Conservation (phyloP, 129 eudicot genomes). For the Saposhnikovia divaricata region DNA sequence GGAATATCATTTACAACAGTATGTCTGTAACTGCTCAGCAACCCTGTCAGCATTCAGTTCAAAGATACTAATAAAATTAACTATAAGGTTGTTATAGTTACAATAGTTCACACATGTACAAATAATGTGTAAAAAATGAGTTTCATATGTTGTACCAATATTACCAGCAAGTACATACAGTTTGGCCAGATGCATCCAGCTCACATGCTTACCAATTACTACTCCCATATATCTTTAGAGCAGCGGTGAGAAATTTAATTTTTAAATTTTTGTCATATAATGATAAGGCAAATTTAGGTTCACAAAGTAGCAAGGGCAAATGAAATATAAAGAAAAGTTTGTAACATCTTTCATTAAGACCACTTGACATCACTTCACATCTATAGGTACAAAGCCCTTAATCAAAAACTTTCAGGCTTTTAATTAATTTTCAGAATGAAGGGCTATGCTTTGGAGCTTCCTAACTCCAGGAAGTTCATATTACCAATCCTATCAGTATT, state of each 20-base stretch:
- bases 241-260: background rate
- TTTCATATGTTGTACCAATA: background rate
- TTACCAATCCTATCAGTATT: constrained; percentile 11
- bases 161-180: constrained; percentile 1
- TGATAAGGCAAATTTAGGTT: constrained; percentile 7
- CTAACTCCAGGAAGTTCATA: constrained; percentile 10
- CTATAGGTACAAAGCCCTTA: background rate
- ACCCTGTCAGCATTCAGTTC: background rate
- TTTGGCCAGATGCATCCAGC: constrained; percentile 16
- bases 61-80: background rate
- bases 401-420: background rate
- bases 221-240: background rate
- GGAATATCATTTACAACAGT: background rate
- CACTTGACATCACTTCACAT: background rate
- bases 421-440: constrained; percentile 1
- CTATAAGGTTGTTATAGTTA: background rate
- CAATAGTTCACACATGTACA: background rate
- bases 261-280: constrained; percentile 1
- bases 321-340: background rate
- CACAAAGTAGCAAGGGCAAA: background rate
- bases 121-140: background rate
- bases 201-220: background rate
- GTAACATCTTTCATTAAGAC: background rate
- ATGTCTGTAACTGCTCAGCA: constrained; percentile 2
- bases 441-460: constrained; percentile 16